phyloP scores from a whole-genome alignment of 2,329 filamentous ascomycete genomes.

The Cryphonectria naterciae region DNA sequence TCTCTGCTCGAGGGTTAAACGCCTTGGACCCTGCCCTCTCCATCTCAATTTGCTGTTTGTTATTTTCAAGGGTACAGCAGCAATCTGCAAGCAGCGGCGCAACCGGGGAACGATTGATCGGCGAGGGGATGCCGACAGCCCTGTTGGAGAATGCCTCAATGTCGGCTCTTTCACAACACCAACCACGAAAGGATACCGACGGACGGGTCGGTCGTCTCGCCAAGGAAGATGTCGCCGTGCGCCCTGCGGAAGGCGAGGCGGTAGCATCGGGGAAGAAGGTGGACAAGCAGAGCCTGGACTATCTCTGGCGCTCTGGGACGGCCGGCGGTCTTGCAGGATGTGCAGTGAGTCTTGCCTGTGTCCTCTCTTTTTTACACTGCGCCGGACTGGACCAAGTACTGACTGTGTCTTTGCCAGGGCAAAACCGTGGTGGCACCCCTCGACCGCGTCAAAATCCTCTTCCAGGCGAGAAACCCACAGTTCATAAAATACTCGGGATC shows the following conservation, averaged over 20 bases:
- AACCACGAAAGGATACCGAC: constrained; percentile 44
- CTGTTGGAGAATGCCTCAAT: constrained; percentile 62
- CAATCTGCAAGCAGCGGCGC: constrained; percentile 11
- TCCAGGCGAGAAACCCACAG: constrained; percentile 92
- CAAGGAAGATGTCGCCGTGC: constrained; percentile 46
- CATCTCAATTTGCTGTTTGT: not conserved
- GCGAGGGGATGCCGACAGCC: constrained; percentile 58
- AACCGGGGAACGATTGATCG: constrained; percentile 14
- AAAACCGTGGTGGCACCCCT: constrained; percentile 96
- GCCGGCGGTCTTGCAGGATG: constrained; percentile 92
- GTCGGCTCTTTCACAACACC: constrained; percentile 53
- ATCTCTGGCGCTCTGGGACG: constrained; percentile 79
- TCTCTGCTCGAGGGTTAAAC: not conserved
- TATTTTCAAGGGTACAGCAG: constrained; percentile 23
- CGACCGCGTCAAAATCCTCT: constrained; percentile 97
- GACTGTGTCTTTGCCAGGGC: constrained; percentile 58
- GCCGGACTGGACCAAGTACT: constrained; percentile 18
- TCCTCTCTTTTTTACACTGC: not conserved
- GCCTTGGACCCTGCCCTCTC: not conserved
- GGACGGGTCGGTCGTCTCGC: constrained; percentile 28
- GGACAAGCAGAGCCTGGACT: constrained; percentile 78
- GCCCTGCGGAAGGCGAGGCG: constrained; percentile 56
- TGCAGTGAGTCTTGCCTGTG: constrained; percentile 64
- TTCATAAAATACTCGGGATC: constrained; percentile 92
- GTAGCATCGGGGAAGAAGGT: constrained; percentile 54